phyloP scores from a whole-genome alignment of 495 filamentous ascomycete genomes.

The Beverwykella pulmonaria region DNA sequence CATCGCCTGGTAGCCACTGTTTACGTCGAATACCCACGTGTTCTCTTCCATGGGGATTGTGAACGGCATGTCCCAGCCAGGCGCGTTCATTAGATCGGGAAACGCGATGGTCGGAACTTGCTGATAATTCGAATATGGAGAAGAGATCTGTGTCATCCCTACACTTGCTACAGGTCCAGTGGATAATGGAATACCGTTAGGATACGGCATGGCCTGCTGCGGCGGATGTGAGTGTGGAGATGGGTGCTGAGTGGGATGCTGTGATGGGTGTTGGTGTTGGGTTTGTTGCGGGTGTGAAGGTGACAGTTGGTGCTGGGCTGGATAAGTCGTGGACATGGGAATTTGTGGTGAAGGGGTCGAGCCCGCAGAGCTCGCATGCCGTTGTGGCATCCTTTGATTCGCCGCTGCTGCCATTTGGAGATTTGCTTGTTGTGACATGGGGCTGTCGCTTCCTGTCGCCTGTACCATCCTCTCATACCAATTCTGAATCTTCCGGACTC shows the following conservation, averaged over 20 bases:
- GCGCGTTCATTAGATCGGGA: conserved; percentile 24
- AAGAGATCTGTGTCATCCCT: conserved; percentile 6
- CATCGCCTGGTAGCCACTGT: conserved; percentile 1
- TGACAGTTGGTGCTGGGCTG: background rate
- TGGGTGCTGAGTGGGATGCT: background rate
- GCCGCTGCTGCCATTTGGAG: background rate
- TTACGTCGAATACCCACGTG: conserved; percentile 5
- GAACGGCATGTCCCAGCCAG: conserved; percentile 27
- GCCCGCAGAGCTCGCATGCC: background rate
- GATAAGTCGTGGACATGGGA: background rate
- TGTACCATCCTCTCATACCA: conserved; percentile 32
- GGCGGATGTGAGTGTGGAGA: background rate
- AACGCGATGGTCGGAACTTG: conserved; percentile 16
- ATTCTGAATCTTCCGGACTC: conserved; percentile 29
- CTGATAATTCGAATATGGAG: background rate
- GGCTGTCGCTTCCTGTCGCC: conserved; percentile 15
- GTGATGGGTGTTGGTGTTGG: background rate
- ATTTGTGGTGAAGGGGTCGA: conserved; percentile 1
- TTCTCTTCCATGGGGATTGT: conserved; percentile 24
- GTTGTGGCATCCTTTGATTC: background rate
- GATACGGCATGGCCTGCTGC: background rate
- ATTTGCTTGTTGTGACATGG: conserved; percentile 15
- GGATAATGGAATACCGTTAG: background rate
- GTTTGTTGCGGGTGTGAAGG: background rate
- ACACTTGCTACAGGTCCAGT: background rate